Conservation (phyloP, 2,329 filamentous ascomycete species). For the Thielaviopsis musarum region DNA sequence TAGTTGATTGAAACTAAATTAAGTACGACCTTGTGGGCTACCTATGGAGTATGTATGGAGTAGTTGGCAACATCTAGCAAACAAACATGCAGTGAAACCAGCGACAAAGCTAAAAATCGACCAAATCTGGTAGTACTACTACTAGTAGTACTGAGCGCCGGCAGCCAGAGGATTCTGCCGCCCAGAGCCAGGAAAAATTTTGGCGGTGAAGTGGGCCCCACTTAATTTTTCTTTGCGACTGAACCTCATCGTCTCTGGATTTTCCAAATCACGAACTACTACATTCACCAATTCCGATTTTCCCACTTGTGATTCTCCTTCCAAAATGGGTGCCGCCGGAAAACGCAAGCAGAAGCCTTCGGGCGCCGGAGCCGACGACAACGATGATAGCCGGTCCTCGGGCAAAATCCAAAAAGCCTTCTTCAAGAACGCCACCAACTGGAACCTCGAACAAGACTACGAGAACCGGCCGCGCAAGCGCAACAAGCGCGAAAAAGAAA, state of each 20-base stretch:
- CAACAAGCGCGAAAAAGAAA: constrained; percentile 59
- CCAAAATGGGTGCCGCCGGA: constrained; percentile 5
- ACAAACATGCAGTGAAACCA: too few relatives aligned
- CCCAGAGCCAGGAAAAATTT: constrained; percentile 17
- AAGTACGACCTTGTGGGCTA: too few relatives aligned
- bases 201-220: constrained; percentile 15
- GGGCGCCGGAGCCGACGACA: background rate
- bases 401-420: constrained; percentile 43
- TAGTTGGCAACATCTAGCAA: constrained; percentile 90
- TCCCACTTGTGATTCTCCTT: background rate
- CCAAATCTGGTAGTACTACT: background rate
- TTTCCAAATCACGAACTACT: background rate
- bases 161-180: constrained; percentile 10
- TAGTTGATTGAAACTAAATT: too few relatives aligned
- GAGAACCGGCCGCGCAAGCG: constrained; percentile 61
- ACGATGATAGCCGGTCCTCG: constrained; percentile 13
- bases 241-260: background rate
- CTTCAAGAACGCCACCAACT: constrained; percentile 58
- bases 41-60: constrained; percentile 33
- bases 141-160: constrained; percentile 4
- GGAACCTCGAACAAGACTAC: constrained; percentile 88
- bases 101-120: background rate
- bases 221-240: constrained; percentile 11
- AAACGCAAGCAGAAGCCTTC: constrained; percentile 10
- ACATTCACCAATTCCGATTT: background rate